phyloP scores from a whole-genome alignment of 176 grass and related monocot species.

The Lolium multiflorum region DNA sequence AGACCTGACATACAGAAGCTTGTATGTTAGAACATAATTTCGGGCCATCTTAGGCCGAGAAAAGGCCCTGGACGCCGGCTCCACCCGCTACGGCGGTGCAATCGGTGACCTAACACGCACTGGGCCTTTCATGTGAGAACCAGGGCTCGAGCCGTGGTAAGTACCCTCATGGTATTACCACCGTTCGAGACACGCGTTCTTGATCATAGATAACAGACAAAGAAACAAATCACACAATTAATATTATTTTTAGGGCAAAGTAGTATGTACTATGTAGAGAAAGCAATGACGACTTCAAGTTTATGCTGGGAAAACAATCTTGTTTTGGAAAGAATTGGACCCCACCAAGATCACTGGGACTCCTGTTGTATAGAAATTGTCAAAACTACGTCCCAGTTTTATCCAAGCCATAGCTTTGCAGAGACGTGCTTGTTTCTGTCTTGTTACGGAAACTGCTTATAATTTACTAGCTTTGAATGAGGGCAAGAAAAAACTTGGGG shows the following conservation, averaged over 20 bases:
- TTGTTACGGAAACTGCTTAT: neutral
- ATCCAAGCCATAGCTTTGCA: neutral
- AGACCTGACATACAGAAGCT: neutral
- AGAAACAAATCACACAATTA: neutral
- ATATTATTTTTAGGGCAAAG: conserved; percentile 2
- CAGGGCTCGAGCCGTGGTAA: neutral
- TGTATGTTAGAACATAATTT: neutral
- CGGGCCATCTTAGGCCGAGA: neutral
- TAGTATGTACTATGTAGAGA: neutral
- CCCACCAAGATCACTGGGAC: neutral
- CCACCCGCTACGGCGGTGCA: neutral
- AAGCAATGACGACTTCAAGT: neutral
- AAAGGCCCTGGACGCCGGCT: neutral
- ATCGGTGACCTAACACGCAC: neutral
- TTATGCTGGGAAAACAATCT: neutral
- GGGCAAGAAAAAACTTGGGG: neutral
- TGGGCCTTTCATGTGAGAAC: neutral
- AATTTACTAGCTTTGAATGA: conserved; percentile 2
- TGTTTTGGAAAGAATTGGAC: neutral
- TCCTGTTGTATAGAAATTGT: neutral
- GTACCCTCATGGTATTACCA: neutral
- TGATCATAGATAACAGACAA: conserved; percentile 6
- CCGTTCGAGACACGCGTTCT: neutral
- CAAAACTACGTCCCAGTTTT: neutral
- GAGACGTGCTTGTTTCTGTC: neutral